Conservation (phyloP, 2,329 filamentous ascomycete species). For the Pseudopyrenochaeta lycopersici region DNA sequence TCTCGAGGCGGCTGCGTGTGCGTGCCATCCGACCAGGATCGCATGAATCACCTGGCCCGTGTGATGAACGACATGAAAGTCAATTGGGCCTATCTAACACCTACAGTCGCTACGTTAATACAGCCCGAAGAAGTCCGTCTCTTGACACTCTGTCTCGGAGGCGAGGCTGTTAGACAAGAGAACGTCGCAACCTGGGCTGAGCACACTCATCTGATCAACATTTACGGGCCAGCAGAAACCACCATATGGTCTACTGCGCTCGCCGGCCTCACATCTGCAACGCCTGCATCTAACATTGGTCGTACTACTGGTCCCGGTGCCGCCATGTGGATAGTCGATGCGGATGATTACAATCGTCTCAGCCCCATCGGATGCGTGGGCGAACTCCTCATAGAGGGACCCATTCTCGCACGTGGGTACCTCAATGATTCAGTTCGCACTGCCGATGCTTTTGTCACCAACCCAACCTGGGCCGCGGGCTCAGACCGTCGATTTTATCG, state of each 20-base stretch:
- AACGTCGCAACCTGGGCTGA: conserved; percentile 19
- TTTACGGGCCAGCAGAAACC: conserved; percentile 3
- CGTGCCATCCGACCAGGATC: neutral
- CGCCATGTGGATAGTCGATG: neutral
- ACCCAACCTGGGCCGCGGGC: neutral
- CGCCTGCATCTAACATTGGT: no score
- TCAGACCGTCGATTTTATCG: neutral
- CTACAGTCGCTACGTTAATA: no score
- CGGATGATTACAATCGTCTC: neutral
- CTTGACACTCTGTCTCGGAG: conserved; percentile 51
- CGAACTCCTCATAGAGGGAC: neutral
- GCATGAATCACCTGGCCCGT: conserved; percentile 45
- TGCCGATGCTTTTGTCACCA: conserved; percentile 1
- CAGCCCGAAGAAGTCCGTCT: conserved; percentile 54
- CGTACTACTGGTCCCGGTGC: no score
- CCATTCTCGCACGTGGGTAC: neutral
- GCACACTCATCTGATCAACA: conserved; percentile 32
- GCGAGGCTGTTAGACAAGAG: conserved; percentile 47
- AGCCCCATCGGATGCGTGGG: neutral
- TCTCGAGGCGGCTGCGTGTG: neutral
- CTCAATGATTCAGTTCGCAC: conserved; percentile 9
- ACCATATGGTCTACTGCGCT: neutral
- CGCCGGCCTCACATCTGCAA: no score
- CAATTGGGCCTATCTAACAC: conserved; percentile 25
- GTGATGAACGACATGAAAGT: conserved; percentile 55